These are phyloP conservation scores for Pythium sp. DNA, from an alignment of 352 stramenopile species.

Conservation along the genomic window DNA sequence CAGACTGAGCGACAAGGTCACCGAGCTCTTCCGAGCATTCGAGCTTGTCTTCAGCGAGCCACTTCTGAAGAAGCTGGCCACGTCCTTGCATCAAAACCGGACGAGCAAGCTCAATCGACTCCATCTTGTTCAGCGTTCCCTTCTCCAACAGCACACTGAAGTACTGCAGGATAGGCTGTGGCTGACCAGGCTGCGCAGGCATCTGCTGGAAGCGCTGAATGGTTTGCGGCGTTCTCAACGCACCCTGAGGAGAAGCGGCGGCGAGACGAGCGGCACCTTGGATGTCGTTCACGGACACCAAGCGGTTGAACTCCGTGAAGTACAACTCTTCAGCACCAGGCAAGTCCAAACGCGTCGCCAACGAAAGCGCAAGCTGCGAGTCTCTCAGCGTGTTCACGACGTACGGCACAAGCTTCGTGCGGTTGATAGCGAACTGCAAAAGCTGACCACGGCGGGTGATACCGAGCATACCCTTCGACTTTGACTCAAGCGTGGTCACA, in stretches of 20 bases:
- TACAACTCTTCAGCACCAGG: conserved; percentile 98
- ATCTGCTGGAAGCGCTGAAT: conserved; percentile 99
- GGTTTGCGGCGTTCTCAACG: conserved; percentile 96
- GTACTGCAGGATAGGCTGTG: conserved; percentile 98
- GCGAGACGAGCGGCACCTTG: conserved; percentile 87
- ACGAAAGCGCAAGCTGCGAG: conserved; percentile 93
- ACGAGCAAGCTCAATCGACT: conserved; percentile 98
- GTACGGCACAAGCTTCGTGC: conserved; percentile 97
- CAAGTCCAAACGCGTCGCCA: conserved; percentile 96
- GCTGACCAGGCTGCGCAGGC: conserved; percentile 93
- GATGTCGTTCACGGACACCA: conserved; percentile 85
- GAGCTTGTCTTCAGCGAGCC: conserved; percentile 99
- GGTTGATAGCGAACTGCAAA: conserved; percentile 97
- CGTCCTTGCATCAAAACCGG: conserved; percentile 97
- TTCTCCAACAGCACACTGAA: conserved; percentile 98
- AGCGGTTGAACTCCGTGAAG: conserved; percentile 96
- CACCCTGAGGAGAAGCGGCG: conserved; percentile 86
- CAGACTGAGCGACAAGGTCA: conserved; percentile 94
- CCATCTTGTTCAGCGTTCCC: conserved; percentile 98
- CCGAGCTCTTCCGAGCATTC: conserved; percentile 97
- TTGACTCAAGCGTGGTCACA: conserved; percentile 88
- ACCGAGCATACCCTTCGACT: conserved; percentile 96
- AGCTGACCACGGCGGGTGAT: conserved; percentile 97
- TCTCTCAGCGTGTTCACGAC: conserved; percentile 97
- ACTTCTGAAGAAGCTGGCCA: conserved; percentile 99